Evolutionary conservation across 208 protist genomes (phyloP).

Genomic region (Herpetomonas samuelpessoai): DNA sequence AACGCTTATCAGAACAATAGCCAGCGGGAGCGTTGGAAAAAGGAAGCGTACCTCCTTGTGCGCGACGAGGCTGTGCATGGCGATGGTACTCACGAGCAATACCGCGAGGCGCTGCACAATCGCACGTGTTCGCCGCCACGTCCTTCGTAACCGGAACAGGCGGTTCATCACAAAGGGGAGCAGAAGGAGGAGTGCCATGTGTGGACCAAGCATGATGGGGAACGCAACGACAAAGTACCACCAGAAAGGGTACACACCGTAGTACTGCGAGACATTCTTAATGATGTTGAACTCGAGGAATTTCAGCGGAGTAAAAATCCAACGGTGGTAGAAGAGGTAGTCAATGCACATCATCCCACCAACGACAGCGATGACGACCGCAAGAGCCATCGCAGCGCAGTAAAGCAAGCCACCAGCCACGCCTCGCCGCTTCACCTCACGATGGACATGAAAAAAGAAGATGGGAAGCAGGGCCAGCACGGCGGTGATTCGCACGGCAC

Average conservation of each 20-base stretch:
- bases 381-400: slow-evolving; percentile 14
- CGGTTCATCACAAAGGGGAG: slow-evolving; percentile 13
- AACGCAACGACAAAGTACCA: slow-evolving; percentile 83
- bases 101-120: slow-evolving; percentile 9
- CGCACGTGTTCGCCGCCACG: background rate
- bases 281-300: slow-evolving; percentile 92
- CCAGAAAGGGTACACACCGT: slow-evolving; percentile 82
- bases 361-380: slow-evolving; percentile 23
- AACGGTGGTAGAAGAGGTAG: slow-evolving; percentile 52
- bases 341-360: slow-evolving; percentile 32
- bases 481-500: slow-evolving; percentile 57
- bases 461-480: slow-evolving; percentile 51
- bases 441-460: slow-evolving; percentile 31
- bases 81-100: slow-evolving; percentile 42
- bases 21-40: slow-evolving; percentile 47
- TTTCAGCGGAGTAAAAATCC: slow-evolving; percentile 48
- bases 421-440: slow-evolving; percentile 16
- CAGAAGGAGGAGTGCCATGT: slow-evolving; percentile 37
- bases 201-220: slow-evolving; percentile 57
- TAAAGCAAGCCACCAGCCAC: slow-evolving; percentile 7
- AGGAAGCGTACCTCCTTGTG: slow-evolving; percentile 96
- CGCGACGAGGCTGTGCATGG: slow-evolving; percentile 68
- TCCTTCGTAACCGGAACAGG: background rate
- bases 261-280: slow-evolving; percentile 73
- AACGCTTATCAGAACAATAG: slow-evolving; percentile 43